Evolutionary conservation across 495 filamentous ascomycete species (phyloP).

Genomic region (Chaetomidium leptoderma): DNA sequence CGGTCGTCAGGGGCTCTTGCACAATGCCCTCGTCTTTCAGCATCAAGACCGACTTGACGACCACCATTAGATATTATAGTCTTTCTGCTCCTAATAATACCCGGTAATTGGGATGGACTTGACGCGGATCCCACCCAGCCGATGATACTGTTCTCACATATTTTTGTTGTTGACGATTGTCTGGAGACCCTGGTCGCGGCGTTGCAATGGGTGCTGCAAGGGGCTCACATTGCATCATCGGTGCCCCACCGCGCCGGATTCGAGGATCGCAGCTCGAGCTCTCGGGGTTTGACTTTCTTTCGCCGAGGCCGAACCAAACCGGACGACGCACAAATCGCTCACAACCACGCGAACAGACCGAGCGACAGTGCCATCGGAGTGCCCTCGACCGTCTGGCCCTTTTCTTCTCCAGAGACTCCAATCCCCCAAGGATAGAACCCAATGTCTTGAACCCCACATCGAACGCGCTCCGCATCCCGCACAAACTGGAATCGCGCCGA

Average conservation of each 20-base stretch:
- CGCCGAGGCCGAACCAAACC: background rate
- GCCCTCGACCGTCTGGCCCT: background rate
- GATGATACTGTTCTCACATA: too few species aligned
- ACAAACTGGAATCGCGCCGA: slow-evolving; percentile 17
- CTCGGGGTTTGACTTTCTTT: slow-evolving; percentile 6
- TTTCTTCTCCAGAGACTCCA: background rate
- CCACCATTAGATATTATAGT: too few species aligned
- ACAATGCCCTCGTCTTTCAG: background rate
- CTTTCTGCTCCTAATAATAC: too few species aligned
- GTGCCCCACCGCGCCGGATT: slow-evolving; percentile 1
- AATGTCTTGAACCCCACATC: background rate
- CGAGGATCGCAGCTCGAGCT: slow-evolving; percentile 14
- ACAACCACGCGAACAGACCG: background rate
- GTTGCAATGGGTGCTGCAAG: too few species aligned
- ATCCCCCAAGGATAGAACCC: too few species aligned
- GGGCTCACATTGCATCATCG: slow-evolving; percentile 33
- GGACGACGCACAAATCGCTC: background rate
- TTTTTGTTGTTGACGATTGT: too few species aligned
- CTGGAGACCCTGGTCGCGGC: too few species aligned
- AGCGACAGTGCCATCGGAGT: background rate
- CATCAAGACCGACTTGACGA: too few species aligned
- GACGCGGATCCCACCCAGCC: too few species aligned
- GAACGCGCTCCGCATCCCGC: background rate
- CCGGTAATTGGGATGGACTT: too few species aligned
- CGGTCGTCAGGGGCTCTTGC: background rate